Base-by-base conservation (phyloP, 1,284 basidiomycete species). In the Ustilago loliicola region DNA sequence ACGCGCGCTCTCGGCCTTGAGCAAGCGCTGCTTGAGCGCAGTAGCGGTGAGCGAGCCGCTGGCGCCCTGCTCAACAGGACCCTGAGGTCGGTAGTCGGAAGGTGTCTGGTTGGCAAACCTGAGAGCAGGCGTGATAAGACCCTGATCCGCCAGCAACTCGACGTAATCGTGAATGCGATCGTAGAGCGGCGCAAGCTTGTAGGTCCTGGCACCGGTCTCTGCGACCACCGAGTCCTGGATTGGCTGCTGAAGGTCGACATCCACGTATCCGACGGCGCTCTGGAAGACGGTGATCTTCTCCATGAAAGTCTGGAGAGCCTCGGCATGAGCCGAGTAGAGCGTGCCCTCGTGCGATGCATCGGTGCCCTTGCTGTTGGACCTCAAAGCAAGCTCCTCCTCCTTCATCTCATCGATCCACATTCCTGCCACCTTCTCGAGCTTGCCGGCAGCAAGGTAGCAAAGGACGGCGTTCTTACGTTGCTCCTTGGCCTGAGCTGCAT, bases 221-320 rank as follows among this genome's bases (percentile, higher is more conserved):
- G 88, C 88, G 25, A 88, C 86, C 23, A 83, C 84, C 13, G 83
- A 83, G n/a, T 87, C 87, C 51, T 86, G 81, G 3, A 88, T 88
- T 2, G 89, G 88, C 38, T 84, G 72, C 13, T 87, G 81, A 25
- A 98, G 89, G 78, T 97, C 95, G 36, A 89, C 87, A 86, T 99
- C 96, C 73, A 91, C 89, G 87, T 98, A 99, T 42, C 90, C 91
- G 61, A 94, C 94, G 0, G 96, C 96, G 63, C 91, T 90, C 73
- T 94, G 92, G 91, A 99, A 99, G 47, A 97, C 92, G 1, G 94
- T 92, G 48, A 98, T 95, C 88, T 99, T 99, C 87, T 99, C 96
- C 83, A 98, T 91, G 88, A 99, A 96, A 0, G 93, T 93, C 87
- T 98, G 95, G 36, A 99, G 88, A 1, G 96, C 95, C 55, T 92